Percentiles rank a stretch among this genome's conserved stretches.
These are phyloP conservation scores for Diaporthe sp. DNA, from an alignment of 2,329 filamentous ascomycete genomes.

Conservation along the genomic window DNA sequence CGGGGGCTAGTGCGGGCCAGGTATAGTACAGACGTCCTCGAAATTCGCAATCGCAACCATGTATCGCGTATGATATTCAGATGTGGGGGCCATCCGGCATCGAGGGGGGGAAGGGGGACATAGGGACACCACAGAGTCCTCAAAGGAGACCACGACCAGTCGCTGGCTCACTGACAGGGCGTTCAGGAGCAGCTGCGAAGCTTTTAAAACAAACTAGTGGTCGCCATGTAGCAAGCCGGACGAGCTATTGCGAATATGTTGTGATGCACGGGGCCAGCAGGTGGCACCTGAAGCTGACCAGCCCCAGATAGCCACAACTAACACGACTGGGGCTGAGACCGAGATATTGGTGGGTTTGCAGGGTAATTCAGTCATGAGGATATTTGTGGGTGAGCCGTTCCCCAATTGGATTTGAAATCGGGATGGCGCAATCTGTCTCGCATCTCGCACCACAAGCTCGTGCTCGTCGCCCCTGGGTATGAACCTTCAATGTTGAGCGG, in stretches of 20 bases:
- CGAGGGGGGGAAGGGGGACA: background rate
- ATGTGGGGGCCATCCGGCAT: conserved; percentile 17
- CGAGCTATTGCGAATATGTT: conserved; percentile 35
- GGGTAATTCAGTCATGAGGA: conserved; percentile 6
- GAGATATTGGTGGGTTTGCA: background rate
- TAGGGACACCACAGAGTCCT: background rate
- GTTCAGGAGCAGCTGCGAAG: background rate
- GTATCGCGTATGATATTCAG: conserved; percentile 12
- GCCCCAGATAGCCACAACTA: conserved; percentile 15
- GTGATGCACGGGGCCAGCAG: conserved; percentile 16
- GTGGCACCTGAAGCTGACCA: conserved; percentile 1
- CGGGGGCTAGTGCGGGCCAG: background rate
- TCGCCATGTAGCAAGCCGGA: conserved; percentile 24
- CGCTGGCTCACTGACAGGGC: background rate
- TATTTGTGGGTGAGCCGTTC: conserved; percentile 8
- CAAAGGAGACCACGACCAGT: background rate
- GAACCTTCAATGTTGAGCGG: background rate
- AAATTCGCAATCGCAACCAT: conserved; percentile 21
- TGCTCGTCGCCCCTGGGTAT: background rate
- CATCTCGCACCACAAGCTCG: conserved; percentile 15
- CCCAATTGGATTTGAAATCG: conserved; percentile 19
- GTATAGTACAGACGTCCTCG: conserved; percentile 6
- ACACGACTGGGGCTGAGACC: conserved; percentile 14
- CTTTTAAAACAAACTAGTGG: background rate
- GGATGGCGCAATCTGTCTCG: conserved; percentile 33